A percentile compares a stretch with the other conserved stretches of the same genome.
These are phyloP conservation scores for Pleurotus sapidus DNA, from an alignment of 768 basidiomycete species.

Conservation along the genomic window DNA sequence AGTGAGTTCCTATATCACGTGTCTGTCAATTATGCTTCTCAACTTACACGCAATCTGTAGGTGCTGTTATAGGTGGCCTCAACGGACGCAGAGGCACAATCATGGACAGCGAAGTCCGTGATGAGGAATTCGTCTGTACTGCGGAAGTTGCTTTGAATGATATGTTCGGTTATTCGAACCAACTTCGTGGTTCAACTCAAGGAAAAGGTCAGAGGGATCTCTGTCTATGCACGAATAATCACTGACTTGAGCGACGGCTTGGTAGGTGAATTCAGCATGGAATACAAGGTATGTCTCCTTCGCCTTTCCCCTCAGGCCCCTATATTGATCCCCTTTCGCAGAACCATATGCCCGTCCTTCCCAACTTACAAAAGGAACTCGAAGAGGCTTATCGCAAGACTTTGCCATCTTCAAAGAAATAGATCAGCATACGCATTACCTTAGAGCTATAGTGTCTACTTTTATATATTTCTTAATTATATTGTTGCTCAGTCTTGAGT, in stretches of 20 bases:
- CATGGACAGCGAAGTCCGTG: slow-evolving; percentile 92
- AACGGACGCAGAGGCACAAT: slow-evolving; percentile 93
- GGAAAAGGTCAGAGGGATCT: slow-evolving; percentile 63
- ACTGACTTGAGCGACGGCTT: neutral
- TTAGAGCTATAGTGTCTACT: slow-evolving; percentile 2
- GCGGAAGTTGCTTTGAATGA: slow-evolving; percentile 96
- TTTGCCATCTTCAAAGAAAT: slow-evolving; percentile 67
- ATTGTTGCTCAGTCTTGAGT: neutral
- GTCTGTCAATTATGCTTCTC: neutral
- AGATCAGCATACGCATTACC: slow-evolving; percentile 23
- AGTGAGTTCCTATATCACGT: slow-evolving; percentile 37
- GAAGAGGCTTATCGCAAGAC: slow-evolving; percentile 85
- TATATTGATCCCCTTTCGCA: slow-evolving; percentile 21
- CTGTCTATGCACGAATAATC: neutral
- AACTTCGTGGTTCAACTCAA: slow-evolving; percentile 90
- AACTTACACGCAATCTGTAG: slow-evolving; percentile 27
- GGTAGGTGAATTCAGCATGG: slow-evolving; percentile 74
- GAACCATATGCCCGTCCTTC: slow-evolving; percentile 81
- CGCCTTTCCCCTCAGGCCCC: neutral
- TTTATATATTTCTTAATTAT: slow-evolving; percentile 4
- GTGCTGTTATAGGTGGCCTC: slow-evolving; percentile 88
- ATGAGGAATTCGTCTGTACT: slow-evolving; percentile 91
- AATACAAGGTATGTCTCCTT: slow-evolving; percentile 59
- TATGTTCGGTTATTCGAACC: slow-evolving; percentile 97
- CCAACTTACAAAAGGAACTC: slow-evolving; percentile 84